Conservation (phyloP, 2,329 filamentous ascomycete genomes). For the Ophiostoma ulmi region DNA sequence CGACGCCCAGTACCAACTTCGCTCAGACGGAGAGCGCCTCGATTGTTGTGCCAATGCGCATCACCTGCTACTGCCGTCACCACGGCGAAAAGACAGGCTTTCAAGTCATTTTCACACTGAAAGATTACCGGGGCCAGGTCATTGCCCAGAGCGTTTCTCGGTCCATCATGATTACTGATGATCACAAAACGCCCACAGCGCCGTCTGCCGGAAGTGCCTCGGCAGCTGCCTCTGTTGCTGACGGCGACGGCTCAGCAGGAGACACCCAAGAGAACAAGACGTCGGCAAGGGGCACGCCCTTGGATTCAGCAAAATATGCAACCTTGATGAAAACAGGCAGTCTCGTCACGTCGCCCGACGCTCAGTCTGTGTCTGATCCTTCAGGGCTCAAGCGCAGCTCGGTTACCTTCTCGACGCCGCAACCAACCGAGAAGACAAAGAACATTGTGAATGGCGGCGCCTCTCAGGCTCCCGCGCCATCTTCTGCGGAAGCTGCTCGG, state of each 20-base stretch:
- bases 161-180: constrained; percentile 94
- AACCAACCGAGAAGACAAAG: background rate
- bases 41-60: constrained; percentile 85
- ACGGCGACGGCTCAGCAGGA: constrained; percentile 12
- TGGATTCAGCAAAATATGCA: constrained; percentile 13
- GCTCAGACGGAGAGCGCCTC: constrained; percentile 24
- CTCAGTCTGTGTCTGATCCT: background rate
- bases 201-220: constrained; percentile 26
- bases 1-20: constrained; percentile 39
- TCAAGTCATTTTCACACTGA: constrained; percentile 88
- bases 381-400: constrained; percentile 48
- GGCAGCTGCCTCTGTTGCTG: constrained; percentile 19
- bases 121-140: constrained; percentile 69
- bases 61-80: constrained; percentile 94
- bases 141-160: constrained; percentile 80
- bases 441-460: background rate
- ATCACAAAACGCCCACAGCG: constrained; percentile 71
- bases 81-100: constrained; percentile 92
- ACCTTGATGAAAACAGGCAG: background rate
- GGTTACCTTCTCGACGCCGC: constrained; percentile 30
- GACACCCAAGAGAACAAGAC: background rate
- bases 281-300: background rate
- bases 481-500: constrained; percentile 26
- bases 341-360: background rate
- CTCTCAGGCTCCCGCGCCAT: constrained; percentile 25